A percentile compares a stretch with the other conserved stretches of the same genome.
These are phyloP conservation scores for Plasmodium vivax DNA, from an alignment of 169 alveolate genomes.

Conservation along the genomic window DNA sequence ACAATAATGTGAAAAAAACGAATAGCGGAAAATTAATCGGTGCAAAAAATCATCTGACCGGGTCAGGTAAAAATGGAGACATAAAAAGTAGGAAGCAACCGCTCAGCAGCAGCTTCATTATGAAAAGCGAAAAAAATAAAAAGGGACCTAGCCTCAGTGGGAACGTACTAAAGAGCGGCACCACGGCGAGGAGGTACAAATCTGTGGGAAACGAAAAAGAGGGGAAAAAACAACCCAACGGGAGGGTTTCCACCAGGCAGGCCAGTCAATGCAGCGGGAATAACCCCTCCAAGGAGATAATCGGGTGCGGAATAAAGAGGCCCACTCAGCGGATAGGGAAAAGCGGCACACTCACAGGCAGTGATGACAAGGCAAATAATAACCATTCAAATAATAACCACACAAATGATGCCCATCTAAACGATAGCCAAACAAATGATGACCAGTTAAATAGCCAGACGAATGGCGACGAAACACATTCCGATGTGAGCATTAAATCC, in stretches of 20 bases:
- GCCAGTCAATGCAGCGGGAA: not conserved
- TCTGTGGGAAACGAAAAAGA: not conserved
- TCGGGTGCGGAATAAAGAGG: not conserved
- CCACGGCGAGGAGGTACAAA: not conserved
- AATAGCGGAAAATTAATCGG: not conserved
- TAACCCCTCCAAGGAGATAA: not conserved
- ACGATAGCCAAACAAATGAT: not conserved
- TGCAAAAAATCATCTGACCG: not conserved
- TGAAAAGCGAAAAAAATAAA: not conserved
- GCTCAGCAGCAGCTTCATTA: not conserved
- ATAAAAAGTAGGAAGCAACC: not conserved
- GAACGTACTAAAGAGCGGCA: not conserved
- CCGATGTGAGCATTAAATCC: not conserved
- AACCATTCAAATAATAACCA: not conserved
- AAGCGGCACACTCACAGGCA: not conserved
- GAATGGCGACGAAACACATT: not conserved
- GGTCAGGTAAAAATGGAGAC: slow-evolving; percentile 23
- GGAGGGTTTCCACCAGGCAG: not conserved
- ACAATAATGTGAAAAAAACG: not conserved
- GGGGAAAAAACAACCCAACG: not conserved
- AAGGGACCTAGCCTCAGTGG: not conserved
- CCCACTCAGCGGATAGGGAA: not conserved
- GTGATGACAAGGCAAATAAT: not conserved
- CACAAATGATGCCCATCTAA: not conserved
- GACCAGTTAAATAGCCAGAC: not conserved